Conservation (phyloP, 768 basidiomycete species). For the Xerocomellus amylosporus region DNA sequence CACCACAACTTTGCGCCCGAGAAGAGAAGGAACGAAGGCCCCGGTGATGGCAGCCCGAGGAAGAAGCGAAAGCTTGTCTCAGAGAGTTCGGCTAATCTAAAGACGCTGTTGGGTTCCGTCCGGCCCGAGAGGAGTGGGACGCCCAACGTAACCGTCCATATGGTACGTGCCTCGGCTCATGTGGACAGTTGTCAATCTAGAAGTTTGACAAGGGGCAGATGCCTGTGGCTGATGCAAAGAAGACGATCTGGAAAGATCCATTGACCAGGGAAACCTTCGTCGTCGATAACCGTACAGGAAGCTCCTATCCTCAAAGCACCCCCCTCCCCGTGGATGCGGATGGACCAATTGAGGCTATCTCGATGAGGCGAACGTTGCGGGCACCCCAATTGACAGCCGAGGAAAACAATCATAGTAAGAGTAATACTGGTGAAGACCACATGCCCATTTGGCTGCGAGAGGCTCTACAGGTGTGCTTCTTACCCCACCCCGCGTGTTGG, state of each 20-base stretch:
- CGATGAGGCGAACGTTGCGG: slow-evolving; percentile 17
- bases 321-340: slow-evolving; percentile 7
- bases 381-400: slow-evolving; percentile 5
- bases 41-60: slow-evolving; percentile 35
- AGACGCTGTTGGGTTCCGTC: background rate
- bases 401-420: background rate
- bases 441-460: slow-evolving; percentile 64
- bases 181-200: slow-evolving; percentile 1
- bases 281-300: slow-evolving; percentile 68
- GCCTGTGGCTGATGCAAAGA: slow-evolving; percentile 31
- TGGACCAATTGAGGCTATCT: slow-evolving; percentile 5
- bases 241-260: slow-evolving; percentile 58
- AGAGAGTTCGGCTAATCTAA: slow-evolving; percentile 11
- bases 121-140: slow-evolving; percentile 10
- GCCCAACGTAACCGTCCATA: slow-evolving; percentile 9
- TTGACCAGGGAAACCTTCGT: slow-evolving; percentile 53
- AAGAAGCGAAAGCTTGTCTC: slow-evolving; percentile 50
- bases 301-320: slow-evolving; percentile 47
- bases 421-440: slow-evolving; percentile 12
- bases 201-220: slow-evolving; percentile 13
- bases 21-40: slow-evolving; percentile 8
- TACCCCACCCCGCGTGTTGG: slow-evolving; percentile 7
- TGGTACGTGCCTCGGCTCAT: slow-evolving; percentile 19
- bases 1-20: slow-evolving; percentile 55
- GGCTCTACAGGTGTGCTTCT: slow-evolving; percentile 51